Base-by-base conservation (phyloP, 1,139 yeast species). In the Yamadazyma taylorii region DNA sequence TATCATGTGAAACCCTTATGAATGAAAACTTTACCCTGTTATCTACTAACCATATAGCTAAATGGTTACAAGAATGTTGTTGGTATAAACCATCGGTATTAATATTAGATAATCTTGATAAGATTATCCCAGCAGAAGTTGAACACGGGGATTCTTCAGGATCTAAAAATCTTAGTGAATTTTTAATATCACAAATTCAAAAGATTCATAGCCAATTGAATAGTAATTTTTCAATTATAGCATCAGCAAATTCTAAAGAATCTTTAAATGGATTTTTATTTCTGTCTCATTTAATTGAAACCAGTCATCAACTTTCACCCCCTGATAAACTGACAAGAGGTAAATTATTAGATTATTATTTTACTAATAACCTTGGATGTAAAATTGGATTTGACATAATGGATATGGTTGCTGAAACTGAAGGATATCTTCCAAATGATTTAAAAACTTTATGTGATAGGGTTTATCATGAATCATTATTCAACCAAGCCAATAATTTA, bases 381-480 rank as follows among this genome's bases (percentile, higher is more conserved):
- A 53, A 46, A 14, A 58, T 53, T 44, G 37, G 66, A 3, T 70
- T 79, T 42, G 90, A 84, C 50, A 53, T 81, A 11, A 72, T 82
- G 59, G 95, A 87, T 51, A 69, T 89, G 47, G 83, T 89, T 26
- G 59, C 77, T 17, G 92, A 83, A 39, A 85, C 96, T 0, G 97
- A 92, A 52, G 97, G 97, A 0, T 92, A 83, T 56, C 76, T 87
- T 28, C 95, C 97, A 0, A 79, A 81, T 27, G 98, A 92, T 56
- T 58, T 92, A 42, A 78, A 81, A 61, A 76, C 79, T 6, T 62
- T 92, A 19, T 73, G 79, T 26, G 96, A 88, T 48, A 71, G 96
- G 50, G 76, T 89, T 3, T 78, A 80, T 47, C 90, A 85, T 50
- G 88, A 83, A 47, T 62, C 75, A 1, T 50, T 79, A n/a, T 70